A percentile compares a stretch with the other conserved stretches of the same genome.
phyloP scores from a whole-genome alignment of 2,329 filamentous ascomycete genomes.

The Beauveria asiatica region DNA sequence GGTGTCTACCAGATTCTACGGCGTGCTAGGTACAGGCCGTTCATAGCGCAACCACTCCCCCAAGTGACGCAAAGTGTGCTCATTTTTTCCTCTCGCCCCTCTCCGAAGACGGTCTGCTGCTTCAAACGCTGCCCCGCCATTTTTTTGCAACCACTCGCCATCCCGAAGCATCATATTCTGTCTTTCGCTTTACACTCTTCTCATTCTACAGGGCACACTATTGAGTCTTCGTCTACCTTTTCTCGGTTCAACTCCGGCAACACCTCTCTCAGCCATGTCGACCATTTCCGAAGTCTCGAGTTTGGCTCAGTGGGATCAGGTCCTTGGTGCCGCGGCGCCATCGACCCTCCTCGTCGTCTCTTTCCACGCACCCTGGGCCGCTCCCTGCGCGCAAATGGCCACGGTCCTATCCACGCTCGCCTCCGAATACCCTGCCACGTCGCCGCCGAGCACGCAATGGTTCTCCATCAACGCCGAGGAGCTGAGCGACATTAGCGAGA shows the following conservation, averaged over 20 bases:
- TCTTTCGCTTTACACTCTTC: background rate
- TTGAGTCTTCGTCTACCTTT: background rate
- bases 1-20: background rate
- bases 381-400: constrained; percentile 90
- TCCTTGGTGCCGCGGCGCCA: constrained; percentile 56
- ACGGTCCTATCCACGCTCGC: constrained; percentile 80
- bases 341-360: constrained; percentile 75
- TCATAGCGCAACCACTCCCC: constrained; percentile 8
- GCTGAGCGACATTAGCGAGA: constrained; percentile 80
- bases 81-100: constrained; percentile 5
- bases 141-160: constrained; percentile 13
- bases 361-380: constrained; percentile 95
- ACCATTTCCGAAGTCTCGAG: constrained; percentile 69
- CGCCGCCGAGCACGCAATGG: constrained; percentile 66
- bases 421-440: constrained; percentile 66
- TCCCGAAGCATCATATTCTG: constrained; percentile 9
- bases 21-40: background rate
- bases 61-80: constrained; percentile 19
- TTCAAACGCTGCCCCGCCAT: constrained; percentile 13
- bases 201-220: background rate
- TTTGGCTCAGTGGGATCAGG: constrained; percentile 63
- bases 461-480: constrained; percentile 91
- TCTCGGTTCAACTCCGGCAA: background rate
- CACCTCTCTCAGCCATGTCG: constrained; percentile 47
- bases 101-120: constrained; percentile 12